phyloP scores from a whole-genome alignment of 2,329 filamentous ascomycete species.

The Paracorniculantispora psalliotae region DNA sequence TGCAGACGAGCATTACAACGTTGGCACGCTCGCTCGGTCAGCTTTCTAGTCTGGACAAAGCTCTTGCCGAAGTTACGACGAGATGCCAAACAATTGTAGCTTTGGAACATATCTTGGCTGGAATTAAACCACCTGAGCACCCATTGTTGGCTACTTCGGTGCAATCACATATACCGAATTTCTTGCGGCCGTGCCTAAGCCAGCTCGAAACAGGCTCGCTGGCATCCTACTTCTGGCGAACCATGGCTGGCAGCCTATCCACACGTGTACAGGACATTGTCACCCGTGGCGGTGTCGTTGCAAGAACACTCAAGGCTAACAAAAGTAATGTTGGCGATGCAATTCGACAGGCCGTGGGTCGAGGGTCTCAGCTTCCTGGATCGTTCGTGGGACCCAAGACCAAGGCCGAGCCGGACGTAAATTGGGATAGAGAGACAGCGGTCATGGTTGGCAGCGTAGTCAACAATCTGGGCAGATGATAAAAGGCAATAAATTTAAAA shows the following conservation, averaged over 20 bases:
- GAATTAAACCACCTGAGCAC: slow-evolving; percentile 62
- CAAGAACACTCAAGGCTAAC: slow-evolving; percentile 73
- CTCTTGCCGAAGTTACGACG: slow-evolving; percentile 73
- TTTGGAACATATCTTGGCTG: slow-evolving; percentile 70
- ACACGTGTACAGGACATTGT: slow-evolving; percentile 80
- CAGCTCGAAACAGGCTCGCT: slow-evolving; percentile 84
- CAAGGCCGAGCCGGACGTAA: slow-evolving; percentile 42
- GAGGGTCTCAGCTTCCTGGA: slow-evolving; percentile 65
- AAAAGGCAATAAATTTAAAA: background rate
- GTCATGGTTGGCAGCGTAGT: slow-evolving; percentile 90
- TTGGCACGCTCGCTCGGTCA: slow-evolving; percentile 73
- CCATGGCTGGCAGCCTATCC: slow-evolving; percentile 72
- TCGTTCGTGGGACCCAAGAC: slow-evolving; percentile 39
- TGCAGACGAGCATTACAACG: slow-evolving; percentile 72
- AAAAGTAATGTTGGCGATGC: slow-evolving; percentile 69
- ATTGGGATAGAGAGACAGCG: slow-evolving; percentile 86
- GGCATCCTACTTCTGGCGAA: slow-evolving; percentile 89
- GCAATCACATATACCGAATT: slow-evolving; percentile 37
- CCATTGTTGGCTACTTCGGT: slow-evolving; percentile 48
- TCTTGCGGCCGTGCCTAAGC: slow-evolving; percentile 68
- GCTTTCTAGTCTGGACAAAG: slow-evolving; percentile 75
- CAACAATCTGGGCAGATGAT: slow-evolving; percentile 44
- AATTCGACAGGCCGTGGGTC: slow-evolving; percentile 76
- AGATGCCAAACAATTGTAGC: slow-evolving; percentile 91
- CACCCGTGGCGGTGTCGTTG: slow-evolving; percentile 74